Conservation (phyloP, 2,329 filamentous ascomycete genomes). For the Pseudogymnoascus sp. region DNA sequence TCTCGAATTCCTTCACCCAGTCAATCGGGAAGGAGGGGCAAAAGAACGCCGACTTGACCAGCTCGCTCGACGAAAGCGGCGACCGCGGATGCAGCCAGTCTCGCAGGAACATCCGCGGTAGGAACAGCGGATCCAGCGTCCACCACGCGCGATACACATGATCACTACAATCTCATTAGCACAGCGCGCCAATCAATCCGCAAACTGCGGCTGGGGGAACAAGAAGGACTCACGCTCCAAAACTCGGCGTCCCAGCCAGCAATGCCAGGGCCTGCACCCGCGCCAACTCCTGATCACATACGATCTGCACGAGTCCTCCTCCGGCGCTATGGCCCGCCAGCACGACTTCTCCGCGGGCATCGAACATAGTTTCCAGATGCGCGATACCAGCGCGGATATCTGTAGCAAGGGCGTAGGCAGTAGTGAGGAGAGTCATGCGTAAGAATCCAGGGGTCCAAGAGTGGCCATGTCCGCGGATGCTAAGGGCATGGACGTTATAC, state of each 20-base stretch:
- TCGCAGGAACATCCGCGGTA: slow-evolving; percentile 27
- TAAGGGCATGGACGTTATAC: slow-evolving; percentile 34
- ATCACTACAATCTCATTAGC: too few relatives aligned
- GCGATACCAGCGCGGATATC: slow-evolving; percentile 13
- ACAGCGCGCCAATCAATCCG: too few relatives aligned
- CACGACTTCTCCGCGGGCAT: slow-evolving; percentile 22
- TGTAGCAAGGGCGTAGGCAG: slow-evolving; percentile 14
- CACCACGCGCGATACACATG: slow-evolving; percentile 29
- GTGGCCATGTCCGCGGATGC: slow-evolving; percentile 34
- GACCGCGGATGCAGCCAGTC: slow-evolving; percentile 31
- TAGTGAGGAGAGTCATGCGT: slow-evolving; percentile 27
- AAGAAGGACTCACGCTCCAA: slow-evolving; percentile 30
- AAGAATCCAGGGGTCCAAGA: slow-evolving; percentile 33
- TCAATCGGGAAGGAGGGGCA: slow-evolving; percentile 25
- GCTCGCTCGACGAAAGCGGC: slow-evolving; percentile 30
- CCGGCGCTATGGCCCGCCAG: slow-evolving; percentile 35
- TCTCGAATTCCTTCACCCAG: slow-evolving; percentile 29
- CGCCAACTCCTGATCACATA: slow-evolving; percentile 27
- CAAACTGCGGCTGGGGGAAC: background rate
- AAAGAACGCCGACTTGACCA: slow-evolving; percentile 37
- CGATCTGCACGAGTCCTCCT: slow-evolving; percentile 33
- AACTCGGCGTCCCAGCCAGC: slow-evolving; percentile 31
- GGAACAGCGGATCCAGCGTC: slow-evolving; percentile 31
- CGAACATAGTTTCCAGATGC: slow-evolving; percentile 1
- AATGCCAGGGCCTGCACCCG: slow-evolving; percentile 30